These are phyloP conservation scores for Pseudocercospora crystallina DNA, from an alignment of 2,329 filamentous ascomycete species.

Conservation along the genomic window DNA sequence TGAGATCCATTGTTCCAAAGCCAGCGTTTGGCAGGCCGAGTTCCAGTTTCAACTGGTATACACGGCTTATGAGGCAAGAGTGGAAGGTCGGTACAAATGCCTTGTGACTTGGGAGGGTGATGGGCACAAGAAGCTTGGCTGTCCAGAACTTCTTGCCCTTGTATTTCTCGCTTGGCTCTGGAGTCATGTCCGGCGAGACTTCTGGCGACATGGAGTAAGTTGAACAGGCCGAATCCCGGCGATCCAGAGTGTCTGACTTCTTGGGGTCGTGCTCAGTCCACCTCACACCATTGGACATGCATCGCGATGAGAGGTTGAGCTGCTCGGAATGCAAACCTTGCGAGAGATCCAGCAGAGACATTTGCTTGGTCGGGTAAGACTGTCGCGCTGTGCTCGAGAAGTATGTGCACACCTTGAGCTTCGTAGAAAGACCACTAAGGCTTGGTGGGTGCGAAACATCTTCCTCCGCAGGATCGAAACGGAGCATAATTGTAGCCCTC, in stretches of 20 bases:
- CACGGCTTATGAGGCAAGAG: conserved; percentile 64
- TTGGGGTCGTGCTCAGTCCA: conserved; percentile 48
- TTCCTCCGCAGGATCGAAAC: conserved; percentile 59
- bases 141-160: conserved; percentile 57
- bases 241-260: conserved; percentile 25
- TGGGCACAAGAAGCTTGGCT: conserved; percentile 61
- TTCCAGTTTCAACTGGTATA: conserved; percentile 61
- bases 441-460: conserved; percentile 50
- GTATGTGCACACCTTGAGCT: conserved; percentile 59
- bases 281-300: conserved; percentile 47
- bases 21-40: conserved; percentile 56
- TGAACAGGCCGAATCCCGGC: conserved; percentile 43
- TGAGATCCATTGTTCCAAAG: conserved; percentile 42
- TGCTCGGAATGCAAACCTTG: conserved; percentile 56
- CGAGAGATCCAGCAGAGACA: conserved; percentile 45
- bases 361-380: conserved; percentile 48
- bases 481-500: conserved; percentile 56
- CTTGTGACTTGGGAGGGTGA: conserved; percentile 60
- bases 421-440: conserved; percentile 53
- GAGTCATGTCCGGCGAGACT: conserved; percentile 32
- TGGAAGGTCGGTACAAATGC: conserved; percentile 69
- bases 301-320: conserved; percentile 55
- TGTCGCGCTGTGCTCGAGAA: conserved; percentile 54
- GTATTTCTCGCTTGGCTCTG: conserved; percentile 42
- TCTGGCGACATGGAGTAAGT: conserved; percentile 27